phyloP scores from a whole-genome alignment of 1,284 basidiomycete genomes.

The Thelephora terrestris region DNA sequence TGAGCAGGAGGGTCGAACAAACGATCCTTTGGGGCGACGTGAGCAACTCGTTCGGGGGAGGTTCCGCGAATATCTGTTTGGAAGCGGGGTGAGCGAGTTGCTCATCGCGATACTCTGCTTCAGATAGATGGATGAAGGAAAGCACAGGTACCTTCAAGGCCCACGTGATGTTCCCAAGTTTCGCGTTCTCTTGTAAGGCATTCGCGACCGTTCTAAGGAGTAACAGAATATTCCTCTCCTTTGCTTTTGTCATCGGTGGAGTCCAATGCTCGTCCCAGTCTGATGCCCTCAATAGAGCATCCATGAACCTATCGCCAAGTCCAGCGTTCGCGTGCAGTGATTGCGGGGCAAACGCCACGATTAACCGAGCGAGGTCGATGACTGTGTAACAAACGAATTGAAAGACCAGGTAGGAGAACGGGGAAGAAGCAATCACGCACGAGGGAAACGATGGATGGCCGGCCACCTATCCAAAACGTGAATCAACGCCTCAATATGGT shows the following conservation, averaged over 20 bases:
- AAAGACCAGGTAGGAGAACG: background rate
- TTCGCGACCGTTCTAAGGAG: slow-evolving; percentile 79
- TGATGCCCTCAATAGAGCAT: slow-evolving; percentile 56
- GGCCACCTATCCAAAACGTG: slow-evolving; percentile 76
- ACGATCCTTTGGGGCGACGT: slow-evolving; percentile 67
- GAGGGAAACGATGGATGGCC: slow-evolving; percentile 69
- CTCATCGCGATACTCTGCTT: too few species aligned
- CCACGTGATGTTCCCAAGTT: slow-evolving; percentile 37
- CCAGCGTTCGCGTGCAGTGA: slow-evolving; percentile 33
- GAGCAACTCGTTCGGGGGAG: slow-evolving; percentile 42
- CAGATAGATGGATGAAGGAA: background rate
- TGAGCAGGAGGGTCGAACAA: slow-evolving; percentile 70
- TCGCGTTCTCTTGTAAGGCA: slow-evolving; percentile 48
- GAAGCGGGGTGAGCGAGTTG: slow-evolving; percentile 3
- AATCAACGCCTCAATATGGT: slow-evolving; percentile 56
- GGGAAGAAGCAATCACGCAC: slow-evolving; percentile 30
- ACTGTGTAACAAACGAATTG: slow-evolving; percentile 35
- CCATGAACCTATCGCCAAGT: slow-evolving; percentile 44
- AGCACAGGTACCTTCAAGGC: slow-evolving; percentile 35
- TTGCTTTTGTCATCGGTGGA: slow-evolving; percentile 48
- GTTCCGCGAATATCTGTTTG: slow-evolving; percentile 44
- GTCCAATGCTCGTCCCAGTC: slow-evolving; percentile 55
- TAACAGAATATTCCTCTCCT: slow-evolving; percentile 84
- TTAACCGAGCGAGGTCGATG: slow-evolving; percentile 77
- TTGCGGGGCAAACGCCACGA: slow-evolving; percentile 58